Conservation (phyloP, 1,139 yeast species). For the Taiozyma sp. region DNA sequence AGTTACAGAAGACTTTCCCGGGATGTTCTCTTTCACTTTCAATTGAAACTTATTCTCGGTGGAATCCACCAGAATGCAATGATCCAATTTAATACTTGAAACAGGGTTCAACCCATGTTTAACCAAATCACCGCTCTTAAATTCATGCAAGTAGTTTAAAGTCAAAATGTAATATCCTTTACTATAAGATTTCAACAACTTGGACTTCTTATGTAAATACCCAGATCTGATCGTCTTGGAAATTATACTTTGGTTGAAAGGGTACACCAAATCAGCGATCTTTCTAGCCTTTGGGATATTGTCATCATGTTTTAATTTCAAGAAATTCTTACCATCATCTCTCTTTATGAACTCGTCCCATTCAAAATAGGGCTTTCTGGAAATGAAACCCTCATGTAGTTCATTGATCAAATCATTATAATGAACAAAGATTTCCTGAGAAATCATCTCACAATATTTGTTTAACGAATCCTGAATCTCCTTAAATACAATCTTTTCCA, state of each 20-base stretch:
- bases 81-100: slow-evolving; percentile 36
- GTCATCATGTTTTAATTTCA: slow-evolving; percentile 43
- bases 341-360: slow-evolving; percentile 68
- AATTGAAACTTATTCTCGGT: slow-evolving; percentile 29
- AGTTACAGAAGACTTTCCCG: neutral
- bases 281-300: slow-evolving; percentile 42
- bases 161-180: slow-evolving; percentile 72
- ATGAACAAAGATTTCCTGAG: slow-evolving; percentile 52
- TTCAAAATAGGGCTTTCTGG: slow-evolving; percentile 59
- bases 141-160: slow-evolving; percentile 68
- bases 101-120: slow-evolving; percentile 41
- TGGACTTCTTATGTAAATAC: slow-evolving; percentile 53
- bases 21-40: slow-evolving; percentile 9
- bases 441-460: slow-evolving; percentile 50
- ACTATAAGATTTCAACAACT: slow-evolving; percentile 58
- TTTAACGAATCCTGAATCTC: slow-evolving; percentile 61
- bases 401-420: slow-evolving; percentile 57
- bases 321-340: slow-evolving; percentile 39
- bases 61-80: slow-evolving; percentile 32
- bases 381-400: slow-evolving; percentile 56
- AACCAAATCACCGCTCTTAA: slow-evolving; percentile 57
- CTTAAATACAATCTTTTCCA: slow-evolving; percentile 63
- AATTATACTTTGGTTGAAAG: slow-evolving; percentile 45
- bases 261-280: slow-evolving; percentile 43
- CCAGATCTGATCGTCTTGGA: slow-evolving; percentile 52